These are phyloP conservation scores for Solanum lycopersicoides DNA, from an alignment of 257 asterid genomes.

Conservation along the genomic window DNA sequence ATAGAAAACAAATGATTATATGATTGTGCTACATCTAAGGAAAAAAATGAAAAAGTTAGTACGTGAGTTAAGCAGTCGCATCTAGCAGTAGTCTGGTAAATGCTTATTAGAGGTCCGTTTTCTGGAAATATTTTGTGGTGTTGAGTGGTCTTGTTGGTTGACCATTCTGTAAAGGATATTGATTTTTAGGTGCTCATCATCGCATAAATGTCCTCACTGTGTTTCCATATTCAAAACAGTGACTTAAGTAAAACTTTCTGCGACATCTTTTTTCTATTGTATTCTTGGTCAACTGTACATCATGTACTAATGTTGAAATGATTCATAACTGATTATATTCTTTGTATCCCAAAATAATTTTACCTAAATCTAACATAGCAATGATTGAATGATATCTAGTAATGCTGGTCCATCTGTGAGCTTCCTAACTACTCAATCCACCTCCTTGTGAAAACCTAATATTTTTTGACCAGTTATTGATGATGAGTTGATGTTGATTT, in stretches of 20 bases:
- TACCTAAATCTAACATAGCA: neutral
- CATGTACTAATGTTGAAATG: neutral
- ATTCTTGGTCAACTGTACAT: neutral
- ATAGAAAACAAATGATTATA: neutral
- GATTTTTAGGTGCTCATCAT: neutral
- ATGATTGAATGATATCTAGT: neutral
- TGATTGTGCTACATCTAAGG: neutral
- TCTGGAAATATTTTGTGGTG: neutral
- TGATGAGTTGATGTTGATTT: neutral
- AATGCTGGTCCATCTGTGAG: neutral
- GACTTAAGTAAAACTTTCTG: neutral
- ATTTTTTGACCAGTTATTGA: neutral
- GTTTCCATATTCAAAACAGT: neutral
- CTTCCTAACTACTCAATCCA: neutral
- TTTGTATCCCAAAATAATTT: neutral
- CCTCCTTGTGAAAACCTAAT: neutral
- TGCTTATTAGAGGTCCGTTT: neutral
- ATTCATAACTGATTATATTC: neutral
- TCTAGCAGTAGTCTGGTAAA: neutral
- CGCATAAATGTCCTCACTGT: neutral
- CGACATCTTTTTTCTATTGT: neutral
- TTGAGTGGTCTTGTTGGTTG: neutral
- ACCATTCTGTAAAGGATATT: neutral
- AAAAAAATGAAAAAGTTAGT: neutral
- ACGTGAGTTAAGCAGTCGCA: neutral